phyloP scores from a whole-genome alignment of 2,329 filamentous ascomycete species.

The Hypoxylon sp. region DNA sequence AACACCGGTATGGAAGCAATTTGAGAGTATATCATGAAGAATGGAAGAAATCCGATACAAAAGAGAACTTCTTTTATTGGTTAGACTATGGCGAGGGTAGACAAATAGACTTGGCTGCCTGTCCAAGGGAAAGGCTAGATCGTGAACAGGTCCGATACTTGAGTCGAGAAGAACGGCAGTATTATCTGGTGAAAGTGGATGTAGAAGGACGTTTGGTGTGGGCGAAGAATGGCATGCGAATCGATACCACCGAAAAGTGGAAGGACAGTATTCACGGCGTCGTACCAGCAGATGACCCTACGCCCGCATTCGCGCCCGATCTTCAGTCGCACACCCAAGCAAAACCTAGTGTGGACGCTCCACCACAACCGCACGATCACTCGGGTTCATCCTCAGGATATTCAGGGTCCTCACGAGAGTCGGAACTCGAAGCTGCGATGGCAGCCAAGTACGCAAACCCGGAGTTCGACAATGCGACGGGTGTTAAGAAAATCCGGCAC shows the following conservation, averaged over 20 bases:
- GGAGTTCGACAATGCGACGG: conserved; percentile 72
- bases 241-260: conserved; percentile 82
- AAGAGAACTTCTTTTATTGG: conserved; percentile 96
- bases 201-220: conserved; percentile 82
- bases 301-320: conserved; percentile 66
- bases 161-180: conserved; percentile 82
- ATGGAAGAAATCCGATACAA: conserved; percentile 83
- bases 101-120: conserved; percentile 77
- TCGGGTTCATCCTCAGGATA: conserved; percentile 23
- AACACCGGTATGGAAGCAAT: conserved; percentile 90
- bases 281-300: conserved; percentile 72
- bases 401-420: conserved; percentile 60
- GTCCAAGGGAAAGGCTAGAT: conserved; percentile 81
- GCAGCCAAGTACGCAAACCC: conserved; percentile 76
- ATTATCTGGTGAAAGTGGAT: conserved; percentile 86
- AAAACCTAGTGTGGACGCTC: conserved; percentile 48
- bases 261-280: conserved; percentile 86
- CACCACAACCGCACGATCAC: conserved; percentile 44
- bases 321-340: conserved; percentile 50
- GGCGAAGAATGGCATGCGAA: conserved; percentile 84
- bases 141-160: conserved; percentile 87
- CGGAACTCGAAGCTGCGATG: conserved; percentile 70
- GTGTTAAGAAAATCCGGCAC: conserved; percentile 69
- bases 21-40: conserved; percentile 84
- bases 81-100: conserved; percentile 85